Evolutionary conservation across 2,329 filamentous ascomycete species (phyloP).

Genomic region (Talaromyces piceae): DNA sequence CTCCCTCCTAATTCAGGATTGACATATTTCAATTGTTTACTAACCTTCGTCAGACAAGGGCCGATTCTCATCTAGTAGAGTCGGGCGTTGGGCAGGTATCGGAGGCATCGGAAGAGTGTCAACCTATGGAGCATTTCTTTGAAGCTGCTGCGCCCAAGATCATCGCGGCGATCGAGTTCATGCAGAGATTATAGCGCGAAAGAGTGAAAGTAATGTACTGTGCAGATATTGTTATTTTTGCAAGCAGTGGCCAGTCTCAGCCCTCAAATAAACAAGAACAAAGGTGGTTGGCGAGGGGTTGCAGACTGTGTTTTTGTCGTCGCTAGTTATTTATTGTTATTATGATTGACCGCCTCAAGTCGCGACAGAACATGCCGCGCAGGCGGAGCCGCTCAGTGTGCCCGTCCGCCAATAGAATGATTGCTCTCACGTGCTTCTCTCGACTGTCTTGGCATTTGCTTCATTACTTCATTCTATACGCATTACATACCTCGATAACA

Average conservation of each 20-base stretch:
- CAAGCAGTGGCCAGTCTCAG: neutral
- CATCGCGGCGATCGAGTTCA: slow-evolving; percentile 27
- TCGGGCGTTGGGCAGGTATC: slow-evolving; percentile 35
- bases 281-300: too few species aligned
- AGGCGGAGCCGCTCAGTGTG: neutral
- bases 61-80: slow-evolving; percentile 33
- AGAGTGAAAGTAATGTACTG: neutral
- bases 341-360: neutral
- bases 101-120: slow-evolving; percentile 45
- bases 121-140: slow-evolving; percentile 39
- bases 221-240: too few species aligned
- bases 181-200: slow-evolving; percentile 2
- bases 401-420: neutral
- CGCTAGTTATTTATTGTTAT: too few species aligned
- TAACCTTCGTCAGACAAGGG: slow-evolving; percentile 56
- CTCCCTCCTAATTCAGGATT: neutral
- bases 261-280: neutral
- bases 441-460: neutral
- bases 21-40: slow-evolving; percentile 8
- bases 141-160: slow-evolving; percentile 30
- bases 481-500: neutral
- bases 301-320: neutral
- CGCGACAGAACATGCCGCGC: neutral
- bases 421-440: neutral
- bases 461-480: neutral